Conservation (phyloP, 306 rosid species). For the Lotus japonicus region DNA sequence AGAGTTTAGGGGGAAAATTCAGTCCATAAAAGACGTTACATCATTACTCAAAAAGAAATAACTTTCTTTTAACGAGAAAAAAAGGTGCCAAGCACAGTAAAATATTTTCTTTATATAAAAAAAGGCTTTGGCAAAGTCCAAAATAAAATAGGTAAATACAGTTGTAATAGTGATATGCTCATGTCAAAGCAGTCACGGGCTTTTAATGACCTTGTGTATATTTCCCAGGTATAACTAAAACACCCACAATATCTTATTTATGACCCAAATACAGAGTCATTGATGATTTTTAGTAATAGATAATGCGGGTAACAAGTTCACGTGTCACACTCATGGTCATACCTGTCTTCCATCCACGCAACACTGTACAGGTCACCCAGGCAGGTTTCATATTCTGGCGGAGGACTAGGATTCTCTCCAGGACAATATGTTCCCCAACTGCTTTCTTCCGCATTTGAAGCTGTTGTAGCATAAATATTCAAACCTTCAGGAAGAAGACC, state of each 20-base stretch:
- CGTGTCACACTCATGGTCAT: background rate
- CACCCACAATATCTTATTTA: conserved; percentile 1
- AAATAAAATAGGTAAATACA: background rate
- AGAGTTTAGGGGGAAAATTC: conserved; percentile 16
- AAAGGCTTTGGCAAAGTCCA: background rate
- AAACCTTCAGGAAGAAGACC: conserved; percentile 82
- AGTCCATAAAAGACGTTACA: background rate
- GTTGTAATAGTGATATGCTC: background rate
- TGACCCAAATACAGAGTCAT: conserved; percentile 4
- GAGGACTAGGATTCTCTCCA: conserved; percentile 79
- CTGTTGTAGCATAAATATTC: conserved; percentile 85
- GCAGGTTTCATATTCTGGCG: conserved; percentile 80
- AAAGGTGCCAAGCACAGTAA: background rate
- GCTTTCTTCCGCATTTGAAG: conserved; percentile 83
- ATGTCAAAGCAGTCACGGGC: background rate
- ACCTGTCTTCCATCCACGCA: conserved; percentile 99
- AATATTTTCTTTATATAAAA: background rate
- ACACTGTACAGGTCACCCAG: conserved; percentile 87
- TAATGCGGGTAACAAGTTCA: conserved; percentile 26
- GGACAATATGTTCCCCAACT: conserved; percentile 98
- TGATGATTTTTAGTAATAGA: background rate
- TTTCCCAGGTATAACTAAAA: background rate
- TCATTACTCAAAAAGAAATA: background rate
- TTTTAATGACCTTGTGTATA: background rate
- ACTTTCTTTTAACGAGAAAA: background rate